Conservation (phyloP, 2,329 filamentous ascomycete genomes). For the Cyclaneusma minus region DNA sequence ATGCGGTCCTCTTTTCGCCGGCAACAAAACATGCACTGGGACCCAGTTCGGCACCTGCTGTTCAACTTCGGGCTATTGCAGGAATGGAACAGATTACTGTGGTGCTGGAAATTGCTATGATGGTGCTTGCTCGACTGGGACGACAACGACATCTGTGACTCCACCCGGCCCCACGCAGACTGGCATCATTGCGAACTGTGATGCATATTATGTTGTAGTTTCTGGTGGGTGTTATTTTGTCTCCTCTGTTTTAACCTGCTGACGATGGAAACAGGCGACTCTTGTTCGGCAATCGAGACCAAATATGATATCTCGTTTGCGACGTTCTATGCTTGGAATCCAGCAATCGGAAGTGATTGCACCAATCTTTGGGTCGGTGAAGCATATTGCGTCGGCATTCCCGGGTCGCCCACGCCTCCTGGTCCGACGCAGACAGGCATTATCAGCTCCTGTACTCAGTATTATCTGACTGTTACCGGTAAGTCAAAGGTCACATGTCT, state of each 20-base stretch:
- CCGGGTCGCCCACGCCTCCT: no score
- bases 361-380: slow-evolving; percentile 2
- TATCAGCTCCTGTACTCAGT: slow-evolving; percentile 1
- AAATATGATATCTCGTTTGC: slow-evolving; percentile 2
- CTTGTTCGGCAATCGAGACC: slow-evolving; percentile 2
- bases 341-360: slow-evolving; percentile 13
- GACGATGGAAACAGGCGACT: no score
- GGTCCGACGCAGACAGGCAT: slow-evolving; percentile 3
- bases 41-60: slow-evolving; percentile 16
- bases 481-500: no score
- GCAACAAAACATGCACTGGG: slow-evolving; percentile 15
- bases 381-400: slow-evolving; percentile 3
- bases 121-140: no score
- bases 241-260: no score
- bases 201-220: no score
- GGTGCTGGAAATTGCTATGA: slow-evolving; percentile 11
- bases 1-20: slow-evolving; percentile 14
- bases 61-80: slow-evolving; percentile 13
- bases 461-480: slow-evolving; percentile 2
- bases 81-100: slow-evolving; percentile 13
- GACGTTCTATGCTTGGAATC: slow-evolving; percentile 15
- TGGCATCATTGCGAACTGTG: slow-evolving; percentile 6
- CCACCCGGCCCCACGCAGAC: slow-evolving; percentile 11
- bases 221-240: no score
- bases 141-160: no score